Percentiles rank a stretch among this genome's conserved stretches.
These are phyloP conservation scores for Aspergillus conjunctus DNA, from an alignment of 495 filamentous ascomycete species.

Conservation along the genomic window DNA sequence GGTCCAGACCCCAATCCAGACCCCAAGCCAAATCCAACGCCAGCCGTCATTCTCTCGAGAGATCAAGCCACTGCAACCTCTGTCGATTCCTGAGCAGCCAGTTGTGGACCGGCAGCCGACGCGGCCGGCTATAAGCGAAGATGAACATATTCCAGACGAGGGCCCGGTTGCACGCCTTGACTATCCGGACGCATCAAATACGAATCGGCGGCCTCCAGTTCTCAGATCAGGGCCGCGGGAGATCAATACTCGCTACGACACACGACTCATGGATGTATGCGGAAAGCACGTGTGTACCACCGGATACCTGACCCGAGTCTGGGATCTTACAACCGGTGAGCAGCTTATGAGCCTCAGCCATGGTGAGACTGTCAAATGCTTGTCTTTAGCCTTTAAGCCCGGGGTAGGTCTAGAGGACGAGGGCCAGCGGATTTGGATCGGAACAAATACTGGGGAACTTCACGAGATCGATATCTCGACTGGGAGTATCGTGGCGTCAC, in stretches of 20 bases:
- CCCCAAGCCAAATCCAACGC: constrained; percentile 26
- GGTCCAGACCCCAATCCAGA: constrained; percentile 6
- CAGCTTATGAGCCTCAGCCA: constrained; percentile 77
- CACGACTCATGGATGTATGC: constrained; percentile 80
- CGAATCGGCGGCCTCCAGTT: constrained; percentile 80
- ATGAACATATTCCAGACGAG: constrained; percentile 30
- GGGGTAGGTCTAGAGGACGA: constrained; percentile 72
- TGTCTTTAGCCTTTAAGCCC: constrained; percentile 84
- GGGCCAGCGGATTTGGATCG: constrained; percentile 85
- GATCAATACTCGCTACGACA: constrained; percentile 83
- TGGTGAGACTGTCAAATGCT: constrained; percentile 73
- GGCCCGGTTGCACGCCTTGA: constrained; percentile 45
- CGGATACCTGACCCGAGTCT: constrained; percentile 80
- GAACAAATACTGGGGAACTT: constrained; percentile 82
- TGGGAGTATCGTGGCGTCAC: constrained; percentile 65
- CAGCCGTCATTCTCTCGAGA: constrained; percentile 41
- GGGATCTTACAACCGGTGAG: constrained; percentile 82
- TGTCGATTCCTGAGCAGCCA: constrained; percentile 30
- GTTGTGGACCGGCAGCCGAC: constrained; percentile 21
- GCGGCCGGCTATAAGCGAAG: constrained; percentile 33
- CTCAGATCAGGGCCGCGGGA: constrained; percentile 68
- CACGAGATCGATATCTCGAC: constrained; percentile 80
- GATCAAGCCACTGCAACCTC: constrained; percentile 22
- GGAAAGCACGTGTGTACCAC: constrained; percentile 86
- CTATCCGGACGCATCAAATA: constrained; percentile 82